Conservation (phyloP, 2,329 filamentous ascomycete species). For the Erysiphe pulchra region DNA sequence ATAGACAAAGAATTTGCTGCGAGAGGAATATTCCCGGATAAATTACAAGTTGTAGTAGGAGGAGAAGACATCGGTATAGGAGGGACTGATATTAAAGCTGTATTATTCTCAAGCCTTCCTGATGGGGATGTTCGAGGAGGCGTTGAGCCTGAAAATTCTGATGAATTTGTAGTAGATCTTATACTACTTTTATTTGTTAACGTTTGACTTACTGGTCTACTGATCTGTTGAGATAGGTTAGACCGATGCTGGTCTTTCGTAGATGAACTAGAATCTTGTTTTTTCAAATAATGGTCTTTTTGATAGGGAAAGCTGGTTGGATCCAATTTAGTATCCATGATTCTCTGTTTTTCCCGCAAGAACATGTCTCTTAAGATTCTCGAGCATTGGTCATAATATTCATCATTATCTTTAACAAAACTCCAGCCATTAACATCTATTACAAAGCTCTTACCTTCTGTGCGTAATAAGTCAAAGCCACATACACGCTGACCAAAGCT, state of each 20-base stretch:
- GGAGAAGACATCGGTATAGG: slow-evolving; percentile 9
- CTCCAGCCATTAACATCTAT: slow-evolving; percentile 99
- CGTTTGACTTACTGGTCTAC: slow-evolving; percentile 36
- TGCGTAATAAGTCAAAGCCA: slow-evolving; percentile 79
- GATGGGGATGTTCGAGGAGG: slow-evolving; percentile 12
- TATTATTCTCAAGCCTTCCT: slow-evolving; percentile 1
- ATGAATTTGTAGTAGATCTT: slow-evolving; percentile 16
- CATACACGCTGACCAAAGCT: slow-evolving; percentile 90
- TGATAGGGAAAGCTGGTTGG: slow-evolving; percentile 5
- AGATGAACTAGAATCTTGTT: slow-evolving; percentile 9
- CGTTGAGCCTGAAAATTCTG: slow-evolving; percentile 15
- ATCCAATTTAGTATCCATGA: slow-evolving; percentile 18
- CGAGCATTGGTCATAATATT: slow-evolving; percentile 85
- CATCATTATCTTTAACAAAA: slow-evolving; percentile 97
- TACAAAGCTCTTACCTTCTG: slow-evolving; percentile 75
- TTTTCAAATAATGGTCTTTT: slow-evolving; percentile 3
- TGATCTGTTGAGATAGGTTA: slow-evolving; percentile 28
- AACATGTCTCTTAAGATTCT: slow-evolving; percentile 75
- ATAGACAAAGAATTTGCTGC: slow-evolving; percentile 6
- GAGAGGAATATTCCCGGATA: slow-evolving; percentile 3
- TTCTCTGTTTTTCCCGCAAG: slow-evolving; percentile 46
- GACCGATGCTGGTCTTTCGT: slow-evolving; percentile 21
- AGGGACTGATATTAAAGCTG: slow-evolving; percentile 3
- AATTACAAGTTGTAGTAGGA: slow-evolving; percentile 5
- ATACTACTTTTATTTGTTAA: slow-evolving; percentile 20